Evolutionary conservation across 2,329 filamentous ascomycete genomes (phyloP).

Genomic region (Xylariaceae sp.): DNA sequence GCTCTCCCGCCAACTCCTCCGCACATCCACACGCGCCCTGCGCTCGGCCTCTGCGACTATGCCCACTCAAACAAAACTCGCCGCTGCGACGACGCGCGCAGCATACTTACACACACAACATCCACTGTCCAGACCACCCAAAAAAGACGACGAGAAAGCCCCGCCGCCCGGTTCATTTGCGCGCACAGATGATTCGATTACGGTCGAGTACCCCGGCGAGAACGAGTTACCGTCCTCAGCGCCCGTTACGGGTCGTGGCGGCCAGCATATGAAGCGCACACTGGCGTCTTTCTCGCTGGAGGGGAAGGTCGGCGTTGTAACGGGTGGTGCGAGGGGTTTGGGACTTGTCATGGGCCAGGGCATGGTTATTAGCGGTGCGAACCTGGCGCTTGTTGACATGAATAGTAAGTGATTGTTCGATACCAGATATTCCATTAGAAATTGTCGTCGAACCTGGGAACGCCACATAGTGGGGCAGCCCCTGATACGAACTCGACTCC

Average conservation of each 20-base stretch:
- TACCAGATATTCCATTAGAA: too few relatives aligned
- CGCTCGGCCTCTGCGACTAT: slow-evolving; percentile 18
- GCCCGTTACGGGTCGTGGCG: slow-evolving; percentile 70
- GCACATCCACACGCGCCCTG: slow-evolving; percentile 23
- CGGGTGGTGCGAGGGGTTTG: slow-evolving; percentile 82
- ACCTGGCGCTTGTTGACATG: slow-evolving; percentile 88
- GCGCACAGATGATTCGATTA: slow-evolving; percentile 72
- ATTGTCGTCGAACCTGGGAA: too few relatives aligned
- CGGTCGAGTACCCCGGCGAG: slow-evolving; percentile 73
- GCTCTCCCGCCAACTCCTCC: slow-evolving; percentile 21
- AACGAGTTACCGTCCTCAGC: slow-evolving; percentile 64
- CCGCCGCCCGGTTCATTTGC: slow-evolving; percentile 59
- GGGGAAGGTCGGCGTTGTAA: slow-evolving; percentile 76
- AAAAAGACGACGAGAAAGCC: slow-evolving; percentile 29
- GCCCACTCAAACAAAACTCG: slow-evolving; percentile 17
- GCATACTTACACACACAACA: slow-evolving; percentile 27
- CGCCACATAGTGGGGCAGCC: too few relatives aligned
- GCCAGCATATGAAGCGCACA: slow-evolving; percentile 77
- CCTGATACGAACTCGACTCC: too few relatives aligned
- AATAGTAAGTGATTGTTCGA: slow-evolving; percentile 59
- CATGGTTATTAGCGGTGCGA: slow-evolving; percentile 79
- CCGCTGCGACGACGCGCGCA: slow-evolving; percentile 11
- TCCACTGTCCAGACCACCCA: slow-evolving; percentile 21
- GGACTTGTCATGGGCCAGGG: slow-evolving; percentile 92
- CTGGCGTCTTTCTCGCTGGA: slow-evolving; percentile 83